Percentiles rank a stretch among this genome's conserved stretches.
These are phyloP conservation scores for Sedum album DNA, from an alignment of 164 flowering plant species.

Conservation along the genomic window DNA sequence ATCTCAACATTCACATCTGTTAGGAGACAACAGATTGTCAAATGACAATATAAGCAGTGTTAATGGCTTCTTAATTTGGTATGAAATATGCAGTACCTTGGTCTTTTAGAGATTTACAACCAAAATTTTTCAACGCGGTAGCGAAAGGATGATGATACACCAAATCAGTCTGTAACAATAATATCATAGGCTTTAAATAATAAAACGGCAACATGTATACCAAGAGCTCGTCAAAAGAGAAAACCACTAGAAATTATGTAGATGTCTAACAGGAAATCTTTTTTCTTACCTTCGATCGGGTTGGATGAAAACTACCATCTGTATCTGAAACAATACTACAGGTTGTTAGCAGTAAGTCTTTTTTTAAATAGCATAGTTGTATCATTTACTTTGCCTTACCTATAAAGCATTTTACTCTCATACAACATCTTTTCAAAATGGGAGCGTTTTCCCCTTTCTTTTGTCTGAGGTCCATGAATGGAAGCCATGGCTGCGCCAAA, in stretches of 20 bases:
- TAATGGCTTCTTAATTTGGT: background rate
- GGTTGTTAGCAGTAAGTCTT: background rate
- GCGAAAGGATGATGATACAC: conserved; percentile 56
- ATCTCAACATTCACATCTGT: conserved; percentile 31
- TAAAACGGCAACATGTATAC: background rate
- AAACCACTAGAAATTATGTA: background rate
- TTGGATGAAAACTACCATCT: conserved; percentile 82
- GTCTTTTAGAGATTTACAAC: conserved; percentile 27
- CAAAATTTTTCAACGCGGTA: conserved; percentile 51
- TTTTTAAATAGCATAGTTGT: background rate
- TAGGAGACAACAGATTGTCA: background rate
- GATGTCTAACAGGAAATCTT: too few species aligned
- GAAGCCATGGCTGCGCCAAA: conserved; percentile 44
- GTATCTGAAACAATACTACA: conserved; percentile 44
- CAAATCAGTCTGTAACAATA: conserved; percentile 54
- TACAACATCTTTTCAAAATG: conserved; percentile 43
- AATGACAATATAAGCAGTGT: background rate
- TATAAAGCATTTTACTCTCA: conserved; percentile 71
- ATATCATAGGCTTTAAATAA: background rate
- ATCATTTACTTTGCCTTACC: conserved; percentile 29
- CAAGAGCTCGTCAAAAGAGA: background rate
- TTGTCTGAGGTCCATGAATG: conserved; percentile 62
- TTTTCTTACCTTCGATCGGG: conserved; percentile 58
- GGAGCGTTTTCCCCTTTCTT: conserved; percentile 44
- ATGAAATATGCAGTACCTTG: conserved; percentile 23